Base-by-base conservation (phyloP, 805 yeast species). In the Limtongia smithiae region DNA sequence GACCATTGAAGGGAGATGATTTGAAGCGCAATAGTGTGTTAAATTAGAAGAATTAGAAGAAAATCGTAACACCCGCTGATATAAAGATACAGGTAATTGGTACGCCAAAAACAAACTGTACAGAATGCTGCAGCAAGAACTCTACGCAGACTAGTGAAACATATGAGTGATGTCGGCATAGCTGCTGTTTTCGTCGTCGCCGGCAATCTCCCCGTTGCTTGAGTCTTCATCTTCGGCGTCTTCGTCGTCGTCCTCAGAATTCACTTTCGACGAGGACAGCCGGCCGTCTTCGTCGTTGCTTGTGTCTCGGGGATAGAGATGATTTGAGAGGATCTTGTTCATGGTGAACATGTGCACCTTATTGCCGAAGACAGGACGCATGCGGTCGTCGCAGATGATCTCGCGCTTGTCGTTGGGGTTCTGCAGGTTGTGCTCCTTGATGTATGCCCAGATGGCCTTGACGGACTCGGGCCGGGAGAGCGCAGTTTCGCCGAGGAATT, bases 401-500 rank as follows among this genome's bases (percentile, higher is more conserved):
- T 79, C 80, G 45, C 91, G 71, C 54, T 75, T 74, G 65, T 86
- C 85, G 1, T 69, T 60, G 1, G 89, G 85, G 54, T 83, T 79
- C 62, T 85, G 94, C 27, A 86, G 65, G 25, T 76, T 65, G 51
- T 83, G 62, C 9, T 64, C 76, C 59, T 80, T 82, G 48, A 87
- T 83, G 64, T 87, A 79, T 12, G 71, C 75, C 94, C 94, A 85
- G 4, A 85, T 63, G 39, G 66, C 66, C 54, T 83, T 83, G 8
- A 84, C 89, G 15, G 83, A 81, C 62, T 82, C 82, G 0, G 91
- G 81, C 57, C 95, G 68, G 3, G 90, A 74, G 37, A 79, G 61
- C 46, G 72, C 73, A 1, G 63, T 48, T 17, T 60, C 69, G 1
- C 76, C 78, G 7, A 85, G 62, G 14, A 86, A 63, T 2, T 63